phyloP scores from a whole-genome alignment of 1,139 yeast species.

The Sugiyamaella novakii region DNA sequence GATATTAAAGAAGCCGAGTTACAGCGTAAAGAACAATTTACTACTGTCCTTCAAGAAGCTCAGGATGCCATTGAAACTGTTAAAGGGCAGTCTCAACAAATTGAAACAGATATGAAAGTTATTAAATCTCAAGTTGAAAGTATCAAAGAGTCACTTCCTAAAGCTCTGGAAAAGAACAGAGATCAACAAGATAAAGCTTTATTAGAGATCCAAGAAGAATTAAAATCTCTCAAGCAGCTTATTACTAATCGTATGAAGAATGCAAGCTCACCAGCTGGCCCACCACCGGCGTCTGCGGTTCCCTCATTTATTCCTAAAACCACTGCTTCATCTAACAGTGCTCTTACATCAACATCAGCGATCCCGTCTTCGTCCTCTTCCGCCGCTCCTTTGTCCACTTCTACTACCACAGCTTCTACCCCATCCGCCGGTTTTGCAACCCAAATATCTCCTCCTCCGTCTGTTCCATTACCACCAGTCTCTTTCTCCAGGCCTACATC shows the following conservation, averaged over 20 bases:
- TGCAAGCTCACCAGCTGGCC: slow-evolving; percentile 20
- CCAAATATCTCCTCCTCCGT: slow-evolving; percentile 15
- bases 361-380: slow-evolving; percentile 26
- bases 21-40: slow-evolving; percentile 65
- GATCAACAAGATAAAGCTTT: slow-evolving; percentile 59
- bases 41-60: slow-evolving; percentile 64
- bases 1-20: slow-evolving; percentile 67
- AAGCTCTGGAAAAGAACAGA: slow-evolving; percentile 60
- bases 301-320: slow-evolving; percentile 51
- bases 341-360: slow-evolving; percentile 1
- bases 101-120: slow-evolving; percentile 78
- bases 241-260: slow-evolving; percentile 51
- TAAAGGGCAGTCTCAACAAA: slow-evolving; percentile 67
- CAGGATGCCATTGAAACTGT: slow-evolving; percentile 67
- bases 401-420: too few relatives aligned
- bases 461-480: slow-evolving; percentile 15
- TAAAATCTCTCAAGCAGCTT: slow-evolving; percentile 66
- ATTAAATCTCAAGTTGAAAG: slow-evolving; percentile 80
- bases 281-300: slow-evolving; percentile 33
- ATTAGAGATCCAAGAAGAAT: slow-evolving; percentile 59
- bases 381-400: too few relatives aligned
- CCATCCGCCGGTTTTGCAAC: too few relatives aligned
- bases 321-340: slow-evolving; percentile 15
- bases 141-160: slow-evolving; percentile 70
- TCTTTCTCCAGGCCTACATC: too few relatives aligned